Evolutionary conservation across 164 flowering plant species (phyloP), one percentile per base, ranked within the genome.

Genomic region (Cinnamomum chago): DNA sequence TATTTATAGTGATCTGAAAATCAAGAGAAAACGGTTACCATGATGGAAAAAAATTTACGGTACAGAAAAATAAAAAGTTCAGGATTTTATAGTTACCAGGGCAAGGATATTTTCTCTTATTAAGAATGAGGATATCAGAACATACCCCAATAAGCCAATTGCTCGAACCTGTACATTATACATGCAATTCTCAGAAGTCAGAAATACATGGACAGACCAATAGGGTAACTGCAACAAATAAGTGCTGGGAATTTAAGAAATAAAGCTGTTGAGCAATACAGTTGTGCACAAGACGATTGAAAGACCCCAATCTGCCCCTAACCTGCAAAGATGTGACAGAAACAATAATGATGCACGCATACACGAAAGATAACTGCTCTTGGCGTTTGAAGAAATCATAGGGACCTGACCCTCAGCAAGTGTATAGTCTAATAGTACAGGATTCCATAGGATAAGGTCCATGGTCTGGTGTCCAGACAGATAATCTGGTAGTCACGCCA

Each of bases 21-120:
- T 9, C 47, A 70, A 24, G 77, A 72, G 76, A 55, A 30, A 72
- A 79, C 68, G 30, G 62, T 68, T 68, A 35, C 50, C 14, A 58
- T 35, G 55, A 33, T 70, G 24, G 73, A 33, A 17, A 52, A 58
- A 4, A n/a, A 23, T 62, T 17, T 40, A 1, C 11, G 0, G 47
- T 40, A 9, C 47, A 7, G 0, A 5, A 35, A 40, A 40, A 40
- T 30, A 30, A 40, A 40, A 40, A 9, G 11, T 40, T 40, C 47
- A 40, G 35, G 70, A 58, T 55, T 18, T 50, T 75, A 52, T 51
- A 70, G 55, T 88, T 89, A 94, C 98, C 97, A 95, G 77, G 71
- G 88, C 88, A 65, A 92, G 88, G 65, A 92, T 92, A 80, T 95
- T 95, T 85, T 95, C 97, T 83, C 94, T 87, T 81, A 95, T 89